These are phyloP conservation scores for Lophium mytilinum DNA, from an alignment of 495 filamentous ascomycete genomes.

Conservation along the genomic window DNA sequence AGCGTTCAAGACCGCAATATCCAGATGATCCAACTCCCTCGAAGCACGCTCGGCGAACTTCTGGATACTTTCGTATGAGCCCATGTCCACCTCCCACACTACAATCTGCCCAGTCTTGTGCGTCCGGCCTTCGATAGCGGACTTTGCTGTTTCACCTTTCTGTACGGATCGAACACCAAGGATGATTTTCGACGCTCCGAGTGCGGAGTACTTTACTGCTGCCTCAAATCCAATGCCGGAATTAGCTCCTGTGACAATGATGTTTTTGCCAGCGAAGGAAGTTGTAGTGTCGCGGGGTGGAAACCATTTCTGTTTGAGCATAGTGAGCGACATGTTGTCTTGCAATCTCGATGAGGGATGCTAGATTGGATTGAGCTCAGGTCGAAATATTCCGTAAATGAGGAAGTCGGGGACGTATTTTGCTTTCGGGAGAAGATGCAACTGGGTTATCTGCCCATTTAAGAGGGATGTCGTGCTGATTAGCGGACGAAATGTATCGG, in stretches of 20 bases:
- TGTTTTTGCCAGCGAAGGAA: constrained; percentile 22
- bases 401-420: too few relatives aligned
- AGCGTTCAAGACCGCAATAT: constrained; percentile 16
- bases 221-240: constrained; percentile 28
- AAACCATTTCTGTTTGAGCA: neutral
- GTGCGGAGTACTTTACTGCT: constrained; percentile 18
- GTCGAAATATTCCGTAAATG: too few relatives aligned
- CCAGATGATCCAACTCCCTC: neutral
- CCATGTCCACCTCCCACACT: constrained; percentile 50
- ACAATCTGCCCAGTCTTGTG: constrained; percentile 36
- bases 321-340: too few relatives aligned
- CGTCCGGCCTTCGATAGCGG: constrained; percentile 36
- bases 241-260: constrained; percentile 31
- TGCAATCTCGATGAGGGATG: too few relatives aligned
- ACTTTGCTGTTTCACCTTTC: constrained; percentile 39
- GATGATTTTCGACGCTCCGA: constrained; percentile 29
- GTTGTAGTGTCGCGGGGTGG: neutral
- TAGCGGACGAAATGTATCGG: too few relatives aligned
- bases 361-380: too few relatives aligned
- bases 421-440: too few relatives aligned
- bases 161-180: constrained; percentile 29
- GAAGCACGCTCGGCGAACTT: constrained; percentile 29
- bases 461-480: too few relatives aligned
- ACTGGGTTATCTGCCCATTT: too few relatives aligned
- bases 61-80: constrained; percentile 42